Base-by-base conservation (phyloP, 2,329 filamentous ascomycete genomes). In the Venturia asperata region DNA sequence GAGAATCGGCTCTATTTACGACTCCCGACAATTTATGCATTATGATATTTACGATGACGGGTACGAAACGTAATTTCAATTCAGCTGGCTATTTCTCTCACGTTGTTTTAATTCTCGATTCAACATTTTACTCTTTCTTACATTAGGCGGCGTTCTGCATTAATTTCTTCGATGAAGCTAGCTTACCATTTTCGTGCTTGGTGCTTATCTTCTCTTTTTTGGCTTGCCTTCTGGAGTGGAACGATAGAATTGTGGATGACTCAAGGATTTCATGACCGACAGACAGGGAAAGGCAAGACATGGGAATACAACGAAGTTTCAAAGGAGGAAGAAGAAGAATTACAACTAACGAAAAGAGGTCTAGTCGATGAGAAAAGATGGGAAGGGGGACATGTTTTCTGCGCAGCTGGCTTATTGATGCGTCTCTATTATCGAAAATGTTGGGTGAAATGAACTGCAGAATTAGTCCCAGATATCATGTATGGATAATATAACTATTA, bases 101-200 rank as follows among this genome's bases (percentile, higher is more conserved):
- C 7, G 15, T 37, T n/a, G 30, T 5, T 30, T 37, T 27, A n/a
- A n/a, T 15, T 9, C 27, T 39, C 27, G 13, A 9, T 15, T n/a
- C 37, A 17, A 34, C 24, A 27, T 37, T 17, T 15, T n/a, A 13
- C 37, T 58, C 17, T 19, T 37, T 13, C 7, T 47, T 37, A 58
- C 52, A 58, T 58, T 58, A 15, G 52, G 52, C 52, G 52, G 52
- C 52, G 30, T 58, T 58, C 15, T 58, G 52, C 52, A 58, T 55
- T 21, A 21, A 9, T 24, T 52, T 17, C 15, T 15, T 34, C 30
- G 30, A 34, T 3, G 30, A 6, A 34, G 30, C 30, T 24, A 47
- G 17, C 17, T n/a, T 5, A 9, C 19, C 13, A 47, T 24, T 9
- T 47, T 47, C 17, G 10, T 47, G 45, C 39, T 3, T 41, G 39